Evolutionary conservation across 345 rosid species (phyloP).

Genomic region (Melaleuca quinquenervia): DNA sequence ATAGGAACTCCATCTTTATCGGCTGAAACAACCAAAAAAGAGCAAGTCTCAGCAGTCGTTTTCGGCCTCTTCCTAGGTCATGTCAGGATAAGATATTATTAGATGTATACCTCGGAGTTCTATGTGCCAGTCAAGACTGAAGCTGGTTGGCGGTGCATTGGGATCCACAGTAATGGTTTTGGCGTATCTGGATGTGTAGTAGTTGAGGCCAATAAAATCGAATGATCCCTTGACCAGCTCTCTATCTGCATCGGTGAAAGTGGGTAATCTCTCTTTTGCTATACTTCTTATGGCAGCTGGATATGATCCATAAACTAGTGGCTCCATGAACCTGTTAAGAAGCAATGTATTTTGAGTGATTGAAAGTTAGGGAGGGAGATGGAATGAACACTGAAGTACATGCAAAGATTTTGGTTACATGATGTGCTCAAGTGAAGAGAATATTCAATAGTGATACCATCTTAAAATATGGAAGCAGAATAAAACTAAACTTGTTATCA

Average conservation of each 20-base stretch:
- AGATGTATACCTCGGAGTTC: conserved; percentile 11
- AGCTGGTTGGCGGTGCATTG: neutral
- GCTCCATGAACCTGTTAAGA: conserved; percentile 46
- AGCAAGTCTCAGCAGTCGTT: neutral
- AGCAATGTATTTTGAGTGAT: neutral
- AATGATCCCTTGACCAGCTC: conserved; percentile 40
- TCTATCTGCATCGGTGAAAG: conserved; percentile 22
- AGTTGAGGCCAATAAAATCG: conserved; percentile 45
- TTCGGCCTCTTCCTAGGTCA: neutral
- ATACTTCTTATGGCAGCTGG: conserved; percentile 49
- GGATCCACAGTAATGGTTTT: conserved; percentile 5
- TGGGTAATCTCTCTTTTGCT: conserved; percentile 34
- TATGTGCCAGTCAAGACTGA: conserved; percentile 21
- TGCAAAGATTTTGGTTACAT: neutral
- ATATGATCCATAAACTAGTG: conserved; percentile 56
- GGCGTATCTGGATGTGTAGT: conserved; percentile 32
- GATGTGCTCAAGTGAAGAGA: neutral
- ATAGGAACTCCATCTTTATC: conserved; percentile 7
- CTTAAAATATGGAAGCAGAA: neutral
- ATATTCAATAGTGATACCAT: neutral
- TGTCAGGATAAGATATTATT: neutral
- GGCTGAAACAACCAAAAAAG: neutral
- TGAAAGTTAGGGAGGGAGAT: neutral
- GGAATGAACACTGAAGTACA: neutral
- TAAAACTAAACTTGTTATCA: neutral